Evolutionary conservation across 2,329 filamentous ascomycete genomes (phyloP), one percentile per base, ranked within the genome.

Genomic region (Exophiala viscosa): DNA sequence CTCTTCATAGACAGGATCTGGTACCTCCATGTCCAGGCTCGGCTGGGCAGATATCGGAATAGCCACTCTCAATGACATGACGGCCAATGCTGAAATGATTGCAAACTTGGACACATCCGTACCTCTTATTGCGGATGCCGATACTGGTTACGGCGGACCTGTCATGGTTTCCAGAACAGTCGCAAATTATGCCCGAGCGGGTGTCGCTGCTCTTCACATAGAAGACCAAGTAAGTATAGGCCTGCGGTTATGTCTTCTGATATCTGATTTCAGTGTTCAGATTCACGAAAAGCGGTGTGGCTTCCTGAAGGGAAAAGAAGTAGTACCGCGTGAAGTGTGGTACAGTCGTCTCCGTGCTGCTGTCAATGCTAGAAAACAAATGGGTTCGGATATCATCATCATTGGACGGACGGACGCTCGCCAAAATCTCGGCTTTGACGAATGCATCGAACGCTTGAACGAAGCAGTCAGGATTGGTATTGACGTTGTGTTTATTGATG

Each of bases 1-100:
- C 9, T 3, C 9, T 18, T 10, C 10, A n/a, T 17, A 53, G 50
- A 53, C 50, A 5, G 50, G 50, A 11, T 45, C 50, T 20, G 35
- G 35, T 6, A 39, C 35, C 6, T 39, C 35, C 9, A 39, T 39
- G 14, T 39, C 35, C 11, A 39, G 35, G n/a, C 35, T 39, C 35
- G 35, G 35, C 6, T 39, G 35, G 35, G 35, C 35, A 39, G 35
- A 39, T 39, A 8, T 38, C 13, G 35, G 35, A 3, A n/a, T 38
- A 6, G 5, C 10, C 3, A 38, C 35, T 8, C 14, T 38, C n/a
- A 38, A n/a, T 9, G 35, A 38, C n/a, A 38, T 38, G 35, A 10
- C 9, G 5, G 13, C 5, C 7, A 4, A 38, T 10, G 35, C 35
- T 3, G 10, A 38, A 17, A 4, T 4, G 5, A 10, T 38, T 5